Percentiles rank a stretch among this genome's conserved stretches.
Conservation (phyloP, 208 protist genomes). For the Leishmania arabica region DNA sequence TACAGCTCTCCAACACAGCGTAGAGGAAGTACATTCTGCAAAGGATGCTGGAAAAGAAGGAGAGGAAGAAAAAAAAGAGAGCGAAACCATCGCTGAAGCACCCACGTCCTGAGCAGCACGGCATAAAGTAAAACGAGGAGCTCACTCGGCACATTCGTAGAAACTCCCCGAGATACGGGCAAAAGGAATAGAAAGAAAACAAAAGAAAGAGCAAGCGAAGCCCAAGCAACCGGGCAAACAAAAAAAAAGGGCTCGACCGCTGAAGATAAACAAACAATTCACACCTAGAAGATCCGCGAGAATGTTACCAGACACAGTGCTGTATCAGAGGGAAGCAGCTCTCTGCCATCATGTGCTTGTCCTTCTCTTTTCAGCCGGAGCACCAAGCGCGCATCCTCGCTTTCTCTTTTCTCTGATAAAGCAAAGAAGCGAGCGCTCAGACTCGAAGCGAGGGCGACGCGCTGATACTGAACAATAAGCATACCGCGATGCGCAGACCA, state of each 20-base stretch:
- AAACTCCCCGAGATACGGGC: neutral
- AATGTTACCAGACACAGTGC: neutral
- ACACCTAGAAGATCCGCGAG: slow-evolving; percentile 3
- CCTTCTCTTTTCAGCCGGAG: neutral
- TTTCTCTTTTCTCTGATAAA: neutral
- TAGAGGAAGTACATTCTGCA: neutral
- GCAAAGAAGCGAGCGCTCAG: neutral
- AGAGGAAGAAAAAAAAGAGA: neutral
- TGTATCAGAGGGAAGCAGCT: neutral
- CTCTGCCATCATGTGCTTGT: neutral
- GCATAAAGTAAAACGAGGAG: neutral
- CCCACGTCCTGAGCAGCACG: neutral
- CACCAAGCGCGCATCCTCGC: neutral
- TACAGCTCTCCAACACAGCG: neutral
- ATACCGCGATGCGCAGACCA: neutral
- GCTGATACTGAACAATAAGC: neutral
- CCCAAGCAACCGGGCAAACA: neutral
- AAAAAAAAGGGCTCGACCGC: neutral
- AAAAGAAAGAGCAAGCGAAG: neutral
- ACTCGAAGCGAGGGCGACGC: neutral
- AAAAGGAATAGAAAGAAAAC: neutral
- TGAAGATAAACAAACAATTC: neutral
- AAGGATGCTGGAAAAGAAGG: neutral
- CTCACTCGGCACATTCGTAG: neutral
- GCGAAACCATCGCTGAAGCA: neutral